Evolutionary conservation across 108 stramenopile genomes (phyloP), one percentile per base, ranked within the genome.

Genomic region (Fistulifera solaris): DNA sequence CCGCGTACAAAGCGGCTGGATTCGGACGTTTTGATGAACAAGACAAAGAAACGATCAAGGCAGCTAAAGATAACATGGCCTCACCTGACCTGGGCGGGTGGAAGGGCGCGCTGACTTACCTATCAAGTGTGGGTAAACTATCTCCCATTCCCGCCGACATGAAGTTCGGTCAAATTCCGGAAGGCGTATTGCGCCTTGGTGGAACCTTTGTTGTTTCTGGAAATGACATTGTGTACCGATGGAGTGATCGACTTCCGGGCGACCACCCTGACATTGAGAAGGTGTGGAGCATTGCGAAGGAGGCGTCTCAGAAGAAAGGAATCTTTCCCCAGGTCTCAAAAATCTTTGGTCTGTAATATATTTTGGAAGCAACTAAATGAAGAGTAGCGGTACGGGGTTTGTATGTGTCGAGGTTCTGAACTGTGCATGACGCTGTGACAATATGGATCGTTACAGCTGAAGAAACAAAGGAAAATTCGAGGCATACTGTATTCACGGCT

Each of bases 191-290:
- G 52, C 65, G 83, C 54, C 68, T 87, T 38, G 90, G 90, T 13
- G 90, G 90, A 2, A 92, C 90, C 15, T 87, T 92, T 64, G 83
- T 92, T 6, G 70, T 92, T 8, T 61, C 74, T 14, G 83, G 75
- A 14, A 62, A 85, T 43, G 70, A 79, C 11, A 71, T 85, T 27
- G 15, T 79, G 0, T 92, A 86, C 65, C 74, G 72, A 55, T 87
- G 83, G 79, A 85, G 67, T 42, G 86, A 92, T 64, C 68, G 65
- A 13, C 40, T 92, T 22, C 90, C 86, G 21, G 90, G 90, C 28
- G 86, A 87, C 47, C 81, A 85, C 28, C 90, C 90, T 11, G 78
- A 77, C 24, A 63, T 92, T 48, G 59, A 66, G 8, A 65, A 80
- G 14, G 82, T 86, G 0, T 25, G 81, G 17, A 27, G 65, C 0